Base-by-base conservation (phyloP, 2,329 filamentous ascomycete genomes). In the Aspergillus pseudonomiae region DNA sequence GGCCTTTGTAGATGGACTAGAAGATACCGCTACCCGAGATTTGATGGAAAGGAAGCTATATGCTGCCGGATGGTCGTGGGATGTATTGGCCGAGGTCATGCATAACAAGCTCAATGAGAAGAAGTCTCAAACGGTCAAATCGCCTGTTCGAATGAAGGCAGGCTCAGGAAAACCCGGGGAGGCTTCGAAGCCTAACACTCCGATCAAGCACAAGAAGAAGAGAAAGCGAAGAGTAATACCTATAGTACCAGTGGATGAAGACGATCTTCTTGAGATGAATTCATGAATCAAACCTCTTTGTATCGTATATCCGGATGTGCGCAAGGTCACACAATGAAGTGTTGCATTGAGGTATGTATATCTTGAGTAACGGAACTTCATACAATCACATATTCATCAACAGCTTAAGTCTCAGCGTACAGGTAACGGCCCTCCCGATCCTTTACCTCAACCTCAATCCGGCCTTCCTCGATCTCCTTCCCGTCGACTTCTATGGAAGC, bases 401-500 rank as follows among this genome's bases (percentile, higher is more conserved):
- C 58, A 32, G 43, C 59, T 60, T 65, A 92, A 63, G 90, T 92
- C 84, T 92, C 90, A 57, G 82, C 81, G 78, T 93, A 97, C 73
- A 87, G 84, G 78, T 96, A 97, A 21, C 88, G 84, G 30, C 91
- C 89, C 39, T 89, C 88, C 16, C 90, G 89, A 64, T 97, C 92
- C 79, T 91, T 88, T 14, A 98, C 92, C 19, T 83, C 83, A 36
- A 98, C 91, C 81, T 96, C 91, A 68, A 98, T 91, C 74, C 82
- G 89, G 39, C 91, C 92, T 82, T 96, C 91, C 75, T 93, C 88
- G 36, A 98, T 79, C 81, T 96, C 93, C 82, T 90, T 89, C 43
- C 94, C 94, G 62, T 85, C 84, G 34, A 97, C 88, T 75, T 87
- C 89, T 70, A 98, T 84, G 4, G 93, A 93, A 30, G 92, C 94